Evolutionary conservation across 2,329 filamentous ascomycete species (phyloP).

Genomic region (Penicillium vulpinum): DNA sequence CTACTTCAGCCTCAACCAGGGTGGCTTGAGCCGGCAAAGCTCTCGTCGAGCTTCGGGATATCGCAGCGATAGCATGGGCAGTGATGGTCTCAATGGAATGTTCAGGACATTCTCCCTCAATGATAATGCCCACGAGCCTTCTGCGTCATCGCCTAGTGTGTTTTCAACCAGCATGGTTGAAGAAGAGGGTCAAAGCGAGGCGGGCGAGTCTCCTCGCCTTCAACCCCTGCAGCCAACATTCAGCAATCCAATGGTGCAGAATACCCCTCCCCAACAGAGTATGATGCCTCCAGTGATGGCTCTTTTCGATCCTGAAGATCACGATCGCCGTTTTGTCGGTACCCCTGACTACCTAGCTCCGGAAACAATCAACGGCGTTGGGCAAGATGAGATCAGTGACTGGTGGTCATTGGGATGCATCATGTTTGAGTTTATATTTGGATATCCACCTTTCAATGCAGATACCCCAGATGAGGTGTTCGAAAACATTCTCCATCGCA

Average conservation of each 20-base stretch:
- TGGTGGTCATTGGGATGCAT: slow-evolving; percentile 99
- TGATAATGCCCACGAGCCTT: slow-evolving; percentile 54
- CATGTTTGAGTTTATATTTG: slow-evolving; percentile 92
- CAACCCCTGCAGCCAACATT: slow-evolving; percentile 62
- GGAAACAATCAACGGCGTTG: slow-evolving; percentile 91
- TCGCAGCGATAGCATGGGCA: slow-evolving; percentile 89
- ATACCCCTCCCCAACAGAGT: slow-evolving; percentile 57
- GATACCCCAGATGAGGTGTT: slow-evolving; percentile 89
- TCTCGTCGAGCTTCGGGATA: slow-evolving; percentile 71
- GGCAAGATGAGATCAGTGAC: slow-evolving; percentile 97
- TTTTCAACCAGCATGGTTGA: slow-evolving; percentile 60
- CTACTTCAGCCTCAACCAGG: slow-evolving; percentile 74
- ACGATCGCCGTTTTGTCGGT: slow-evolving; percentile 87
- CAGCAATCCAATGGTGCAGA: slow-evolving; percentile 49
- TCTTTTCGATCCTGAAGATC: slow-evolving; percentile 92
- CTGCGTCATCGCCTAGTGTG: slow-evolving; percentile 38
- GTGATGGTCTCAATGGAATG: slow-evolving; percentile 80
- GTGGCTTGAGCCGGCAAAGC: slow-evolving; percentile 60
- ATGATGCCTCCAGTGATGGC: slow-evolving; percentile 93
- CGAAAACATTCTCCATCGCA: slow-evolving; percentile 87
- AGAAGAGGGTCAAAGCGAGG: slow-evolving; percentile 70
- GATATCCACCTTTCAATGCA: slow-evolving; percentile 90
- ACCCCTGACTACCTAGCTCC: slow-evolving; percentile 96
- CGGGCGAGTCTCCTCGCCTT: slow-evolving; percentile 75
- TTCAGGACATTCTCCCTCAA: slow-evolving; percentile 75